Percentiles rank a stretch among this genome's conserved stretches.
These are phyloP conservation scores for Paramarasmius palmivorus DNA, from an alignment of 1,284 basidiomycete species.

Conservation along the genomic window DNA sequence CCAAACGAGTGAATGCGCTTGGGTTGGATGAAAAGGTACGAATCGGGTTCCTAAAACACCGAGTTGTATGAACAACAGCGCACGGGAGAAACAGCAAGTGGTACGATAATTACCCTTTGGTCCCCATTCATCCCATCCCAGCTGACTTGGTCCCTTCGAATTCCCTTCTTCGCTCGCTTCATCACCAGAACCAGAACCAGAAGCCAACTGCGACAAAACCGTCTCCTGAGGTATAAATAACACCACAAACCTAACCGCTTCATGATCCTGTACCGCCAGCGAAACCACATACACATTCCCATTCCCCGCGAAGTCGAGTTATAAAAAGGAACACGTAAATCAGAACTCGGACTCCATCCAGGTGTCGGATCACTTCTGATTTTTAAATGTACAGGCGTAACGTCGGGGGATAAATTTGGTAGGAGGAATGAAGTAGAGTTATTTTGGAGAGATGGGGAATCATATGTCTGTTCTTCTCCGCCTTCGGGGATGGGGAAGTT, in stretches of 20 bases:
- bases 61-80: too few species aligned
- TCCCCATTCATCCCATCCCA: slow-evolving; percentile 58
- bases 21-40: slow-evolving; percentile 25
- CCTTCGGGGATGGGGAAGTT: slow-evolving; percentile 30
- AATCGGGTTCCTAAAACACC: slow-evolving; percentile 43
- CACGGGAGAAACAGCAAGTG: too few species aligned
- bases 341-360: slow-evolving; percentile 36
- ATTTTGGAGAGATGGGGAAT: slow-evolving; percentile 30
- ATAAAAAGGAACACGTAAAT: slow-evolving; percentile 46
- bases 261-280: slow-evolving; percentile 34
- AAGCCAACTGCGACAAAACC: slow-evolving; percentile 36
- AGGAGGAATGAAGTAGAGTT: slow-evolving; percentile 41
- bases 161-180: too few species aligned
- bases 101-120: slow-evolving; percentile 27
- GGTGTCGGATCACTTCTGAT: slow-evolving; percentile 62
- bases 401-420: slow-evolving; percentile 29
- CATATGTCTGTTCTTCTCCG: slow-evolving; percentile 26
- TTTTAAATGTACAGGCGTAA: slow-evolving; percentile 32
- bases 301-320: too few species aligned
- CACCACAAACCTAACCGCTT: slow-evolving; percentile 30
- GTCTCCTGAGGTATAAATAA: slow-evolving; percentile 51
- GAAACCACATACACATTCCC: slow-evolving; percentile 50
- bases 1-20: slow-evolving; percentile 43
- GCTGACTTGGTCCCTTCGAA: slow-evolving; percentile 20
- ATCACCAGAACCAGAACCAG: too few species aligned